Evolutionary conservation across 176 grass and related monocot genomes (phyloP).

Genomic region (sorghum (Sorghum bicolor)): Sorghum_bicolor_NCBIv3 NC_012879.2:55383501-55384000

Average conservation of each 20-base stretch:
- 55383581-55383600: too few species aligned
- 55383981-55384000: neutral
- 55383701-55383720: neutral
- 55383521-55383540: conserved; percentile 9
- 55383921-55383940: neutral
- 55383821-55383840: conserved; percentile 37
- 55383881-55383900: neutral
- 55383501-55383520: neutral
- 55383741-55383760: neutral
- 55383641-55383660: neutral
- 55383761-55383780: neutral
- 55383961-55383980: neutral
- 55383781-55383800: neutral
- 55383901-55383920: neutral
- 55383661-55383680: too few species aligned
- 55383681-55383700: too few species aligned
- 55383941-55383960: too few species aligned
- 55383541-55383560: conserved; percentile 7
- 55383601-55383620: too few species aligned
- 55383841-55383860: neutral
- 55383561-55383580: too few species aligned
- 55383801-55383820: conserved; percentile 9
- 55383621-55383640: neutral
- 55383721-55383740: neutral
- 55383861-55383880: too few species aligned